Conservation (phyloP, 139 green algal genomes). For the Chlorella sp. region DNA sequence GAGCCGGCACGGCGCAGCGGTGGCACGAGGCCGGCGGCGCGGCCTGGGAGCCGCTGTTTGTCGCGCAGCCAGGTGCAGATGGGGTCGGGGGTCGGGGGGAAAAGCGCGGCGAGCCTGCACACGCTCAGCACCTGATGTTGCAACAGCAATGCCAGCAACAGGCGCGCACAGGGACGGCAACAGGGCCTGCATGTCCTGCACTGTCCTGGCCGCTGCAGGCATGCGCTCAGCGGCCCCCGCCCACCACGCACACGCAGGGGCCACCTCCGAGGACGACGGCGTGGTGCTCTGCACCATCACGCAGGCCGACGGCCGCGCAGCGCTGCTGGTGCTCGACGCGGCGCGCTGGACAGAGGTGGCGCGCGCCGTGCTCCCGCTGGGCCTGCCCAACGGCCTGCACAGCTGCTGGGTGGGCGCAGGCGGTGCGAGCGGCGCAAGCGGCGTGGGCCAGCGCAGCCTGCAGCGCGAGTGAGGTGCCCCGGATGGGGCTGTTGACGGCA, state of each 20-base stretch:
- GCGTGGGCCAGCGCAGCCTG: neutral
- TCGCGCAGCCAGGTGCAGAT: conserved; percentile 53
- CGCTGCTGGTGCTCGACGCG: conserved; percentile 74
- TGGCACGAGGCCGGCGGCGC: conserved; percentile 67
- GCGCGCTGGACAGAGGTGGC: conserved; percentile 56
- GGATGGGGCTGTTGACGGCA: no score
- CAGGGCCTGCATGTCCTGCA: no score
- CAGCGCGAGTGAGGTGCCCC: no score
- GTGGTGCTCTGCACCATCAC: conserved; percentile 62
- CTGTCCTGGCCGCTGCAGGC: no score
- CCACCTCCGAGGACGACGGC: conserved; percentile 69
- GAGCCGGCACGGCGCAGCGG: conserved; percentile 25
- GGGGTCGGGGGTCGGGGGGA: no score
- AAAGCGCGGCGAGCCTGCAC: no score
- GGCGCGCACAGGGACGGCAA: no score
- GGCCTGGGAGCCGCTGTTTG: conserved; percentile 67
- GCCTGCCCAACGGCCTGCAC: conserved; percentile 73
- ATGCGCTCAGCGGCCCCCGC: no score
- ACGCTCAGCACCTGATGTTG: no score
- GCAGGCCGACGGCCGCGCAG: conserved; percentile 45
- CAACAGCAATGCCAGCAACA: no score
- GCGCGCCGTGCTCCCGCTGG: conserved; percentile 59
- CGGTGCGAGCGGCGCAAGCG: neutral
- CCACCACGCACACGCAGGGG: no score
- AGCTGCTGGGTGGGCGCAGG: conserved; percentile 48